Evolutionary conservation across 306 rosid genomes (phyloP), one percentile per base, ranked within the genome.

Genomic region (Styphnolobium japonicum): DNA sequence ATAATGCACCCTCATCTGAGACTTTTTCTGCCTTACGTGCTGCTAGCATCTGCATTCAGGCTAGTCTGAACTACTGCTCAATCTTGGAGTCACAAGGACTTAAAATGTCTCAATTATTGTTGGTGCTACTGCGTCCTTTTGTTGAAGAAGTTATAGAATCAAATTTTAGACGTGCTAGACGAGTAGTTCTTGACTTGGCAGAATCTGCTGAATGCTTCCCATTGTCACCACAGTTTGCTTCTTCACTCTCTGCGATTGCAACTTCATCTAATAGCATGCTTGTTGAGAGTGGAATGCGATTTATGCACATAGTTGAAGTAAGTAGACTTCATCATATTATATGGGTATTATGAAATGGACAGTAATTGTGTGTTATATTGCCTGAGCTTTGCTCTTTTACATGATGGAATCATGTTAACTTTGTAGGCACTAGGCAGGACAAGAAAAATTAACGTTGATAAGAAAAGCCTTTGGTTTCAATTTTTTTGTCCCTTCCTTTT

Each of bases 61-160:
- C 97, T 78, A 91, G 98, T 90, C 93, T 95, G 72, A 93, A 73
- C 65, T 93, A 90, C 84, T 90, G 97, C 83, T 87, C 83, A 69
- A 82, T 88, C 75, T 87, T 93, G 81, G 99, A 93, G 82, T 64
- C 88, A 56, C 98, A 89, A 65, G 98, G 99, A 78, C 75, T 95
- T 82, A 95, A 91, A 85, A 84, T 93, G 82, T 91, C 98, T 19
- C 91, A 95, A 80, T 83, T 95, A 80, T 81, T 95, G 71, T 78
- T 95, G 89, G 97, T 95, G 72, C 90, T 95, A 71, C 78, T 95
- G 61, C 94, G 92, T 61, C 89, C 99, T 85, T 95, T 86, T 73
- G 75, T 95, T 76, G 99, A 95, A 89, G 98, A 91, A 87, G 96
- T 93, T 76, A 81, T 95, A 76, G 99, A 95, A 82, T 86, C 89